Base-by-base conservation (phyloP, 225 moss, liverwort and hornwort species). In the Marchantia polymorpha region DNA sequence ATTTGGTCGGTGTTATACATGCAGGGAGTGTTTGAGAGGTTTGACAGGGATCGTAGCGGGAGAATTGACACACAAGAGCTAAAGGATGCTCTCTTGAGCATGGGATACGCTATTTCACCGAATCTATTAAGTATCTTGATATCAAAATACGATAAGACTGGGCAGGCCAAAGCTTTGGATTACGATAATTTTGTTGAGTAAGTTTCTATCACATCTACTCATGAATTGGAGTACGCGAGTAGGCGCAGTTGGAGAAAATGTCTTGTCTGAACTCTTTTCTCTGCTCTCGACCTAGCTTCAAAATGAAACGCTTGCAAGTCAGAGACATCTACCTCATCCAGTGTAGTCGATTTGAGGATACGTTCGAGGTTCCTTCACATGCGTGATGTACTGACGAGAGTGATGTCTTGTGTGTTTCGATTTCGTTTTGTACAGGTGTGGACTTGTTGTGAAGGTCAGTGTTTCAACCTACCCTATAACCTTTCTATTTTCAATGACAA, bases 151-250 rank as follows among this genome's bases (percentile, higher is more conserved):
- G 95, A 95, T 79, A 77, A 86, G 7, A 91, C 93, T 0, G 97
- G 97, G 26, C 86, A 87, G 69, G 89, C 90, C 83, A 89, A 84
- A 77, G 92, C 92, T 78, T 86, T 99, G 83, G 94, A 92, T 39
- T 99, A 99, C 49, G 97, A 99, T 52, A 95, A 95, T 77, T 99
- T 99, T 59, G 87, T 99, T 30, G 94, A 95, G 87, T 88, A 83
- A 80, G 87, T 77, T 7, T 68, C 29, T 56, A 30, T 47, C 10
- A 13, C 17, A 52, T 25, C 14, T 26, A 39, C 25, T 69, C 46
- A 16, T 69, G 50, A 17, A 69, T 6, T 48, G 22, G 10, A 6
- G 46, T 47, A 19, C 15, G 68, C 58, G 58, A 12, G 14, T 48
- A 20, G 15, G 69, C 48, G 68, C 17, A 68, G 31, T 66, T 68